A percentile compares a stretch with the other conserved stretches of the same genome.
Evolutionary conservation across 2,329 filamentous ascomycete species (phyloP).

Genomic region (Verticillium albo-atrum): DNA sequence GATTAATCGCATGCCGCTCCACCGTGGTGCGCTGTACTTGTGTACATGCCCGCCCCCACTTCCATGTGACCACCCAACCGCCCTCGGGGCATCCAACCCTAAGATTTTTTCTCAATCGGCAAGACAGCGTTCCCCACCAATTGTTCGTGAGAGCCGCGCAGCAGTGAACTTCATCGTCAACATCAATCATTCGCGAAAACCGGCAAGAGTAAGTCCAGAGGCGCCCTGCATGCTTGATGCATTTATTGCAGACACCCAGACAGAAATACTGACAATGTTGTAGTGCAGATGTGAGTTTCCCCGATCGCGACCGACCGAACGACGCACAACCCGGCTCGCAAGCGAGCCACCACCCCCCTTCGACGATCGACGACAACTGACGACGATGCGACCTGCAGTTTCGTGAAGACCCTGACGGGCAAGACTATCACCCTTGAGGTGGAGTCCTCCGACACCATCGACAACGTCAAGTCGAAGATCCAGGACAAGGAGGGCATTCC

Average conservation of each 20-base stretch:
- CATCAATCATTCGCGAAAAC: constrained; percentile 38
- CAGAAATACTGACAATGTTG: constrained; percentile 42
- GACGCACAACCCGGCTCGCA: neutral
- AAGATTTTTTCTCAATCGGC: neutral
- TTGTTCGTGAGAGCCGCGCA: neutral
- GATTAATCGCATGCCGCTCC: neutral
- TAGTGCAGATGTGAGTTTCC: constrained; percentile 86
- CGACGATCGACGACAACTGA: constrained; percentile 15
- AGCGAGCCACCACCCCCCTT: neutral
- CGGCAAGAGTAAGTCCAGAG: constrained; percentile 52
- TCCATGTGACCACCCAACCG: neutral
- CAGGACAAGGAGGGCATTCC: constrained; percentile 99
- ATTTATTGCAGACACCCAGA: neutral
- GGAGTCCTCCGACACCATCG: constrained; percentile 97
- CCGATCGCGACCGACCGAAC: constrained; percentile 14
- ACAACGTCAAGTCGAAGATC: constrained; percentile 99
- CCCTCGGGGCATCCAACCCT: neutral
- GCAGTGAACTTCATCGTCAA: constrained; percentile 22
- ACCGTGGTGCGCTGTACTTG: neutral
- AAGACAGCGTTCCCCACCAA: neutral
- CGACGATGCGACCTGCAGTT: constrained; percentile 52
- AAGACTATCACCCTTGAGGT: constrained; percentile 99
- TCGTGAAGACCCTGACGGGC: constrained; percentile 99
- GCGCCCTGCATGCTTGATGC: constrained; percentile 1
- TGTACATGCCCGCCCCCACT: neutral